Evolutionary conservation across 2,329 filamentous ascomycete species (phyloP), one percentile per base, ranked within the genome.

Genomic region (Epichloe gansuensis): DNA sequence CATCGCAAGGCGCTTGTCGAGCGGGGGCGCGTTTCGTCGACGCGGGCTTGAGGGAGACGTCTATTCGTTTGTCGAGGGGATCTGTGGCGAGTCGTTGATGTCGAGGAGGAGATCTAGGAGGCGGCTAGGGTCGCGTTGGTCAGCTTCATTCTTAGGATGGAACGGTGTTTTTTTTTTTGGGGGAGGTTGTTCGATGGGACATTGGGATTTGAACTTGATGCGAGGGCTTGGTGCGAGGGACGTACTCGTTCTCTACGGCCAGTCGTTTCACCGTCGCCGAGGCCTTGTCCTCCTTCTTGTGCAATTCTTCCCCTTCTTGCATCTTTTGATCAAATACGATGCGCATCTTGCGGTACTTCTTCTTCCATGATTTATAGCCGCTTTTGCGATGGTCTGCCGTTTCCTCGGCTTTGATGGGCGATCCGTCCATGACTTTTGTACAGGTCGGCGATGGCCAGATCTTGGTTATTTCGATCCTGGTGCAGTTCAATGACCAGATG

Each of bases 331-430:
- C 86, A 64, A 93, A 94, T 31, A 77, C 75, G 65, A 85, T 77
- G 70, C 86, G 84, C 82, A 93, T 88, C 77, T 94, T 94, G 62
- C 86, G 85, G 69, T 94, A 98, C 75, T 98, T 98, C 73, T 95
- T 95, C 78, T 88, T 89, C 76, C 78, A 85, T 45, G 81, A 85
- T 63, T 81, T 84, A 67, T 84, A 81, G 72, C 77, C 62, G 70
- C 74, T 67, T 72, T 61, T 63, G 59, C 60, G 65, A 47, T 62
- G 62, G 48, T 77, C 52, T 66, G 63, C 60, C 75, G 72, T 54
- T 45, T 73, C 72, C 55, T 76, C 72, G 57, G 65, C 65, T 58
- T 75, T 75, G 58, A 71, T 60, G 55, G 66, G 61, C 41, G 63
- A 58, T 6, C 64, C 67, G 53, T 64, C 66, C 66, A 68, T 69